Evolutionary conservation across 1,284 basidiomycete genomes (phyloP), one percentile per base, ranked within the genome.

Genomic region (Cutaneotrichosporon sp.): DNA sequence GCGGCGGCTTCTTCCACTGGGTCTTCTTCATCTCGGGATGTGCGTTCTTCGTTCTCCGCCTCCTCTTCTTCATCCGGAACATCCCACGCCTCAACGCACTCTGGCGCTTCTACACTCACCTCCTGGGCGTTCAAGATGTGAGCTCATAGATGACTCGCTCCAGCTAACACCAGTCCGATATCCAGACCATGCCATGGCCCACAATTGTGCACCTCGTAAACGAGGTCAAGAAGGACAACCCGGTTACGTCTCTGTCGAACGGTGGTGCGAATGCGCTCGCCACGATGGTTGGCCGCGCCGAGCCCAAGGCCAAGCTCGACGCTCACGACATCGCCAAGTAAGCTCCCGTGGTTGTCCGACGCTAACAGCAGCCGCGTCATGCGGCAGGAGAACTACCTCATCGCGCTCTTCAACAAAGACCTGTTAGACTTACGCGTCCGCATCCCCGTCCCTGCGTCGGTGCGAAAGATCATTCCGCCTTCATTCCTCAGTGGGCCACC

Each of bases 371-470:
- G 80, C 76, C 90, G 97, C 56, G 97, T 99, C 74, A 88, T 99
- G 87, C 87, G 96, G 21, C 92, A 97, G 78, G 94, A 98, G 78
- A 99, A 99, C 81, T 99, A 97, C 78, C 85, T 99, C 58, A 97
- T 98, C 65, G 95, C 96, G 0, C 81, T 99, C 16, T 97, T 99
- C 82, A 98, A 98, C 83, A 97, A 97, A 75, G 93, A 97, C 71
- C 81, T 98, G 4, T 84, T 99, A 53, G 91, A 99, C 79, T 84
- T 98, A 14, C 87, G 88, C 7, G 85, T 91, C 32, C 73, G 80
- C 14, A 63, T 85, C 2, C 95, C 95, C 0, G 72, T 94, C 21
- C 92, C 91, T 0, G 77, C 74, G 9, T 64, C 82, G 0, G 52
- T 82, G 2, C 72, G 73, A 2, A 67, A 68, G 22, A 67, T 75